Base-by-base conservation (phyloP, 2,329 filamentous ascomycete genomes). In the Knufia fluminis region DNA sequence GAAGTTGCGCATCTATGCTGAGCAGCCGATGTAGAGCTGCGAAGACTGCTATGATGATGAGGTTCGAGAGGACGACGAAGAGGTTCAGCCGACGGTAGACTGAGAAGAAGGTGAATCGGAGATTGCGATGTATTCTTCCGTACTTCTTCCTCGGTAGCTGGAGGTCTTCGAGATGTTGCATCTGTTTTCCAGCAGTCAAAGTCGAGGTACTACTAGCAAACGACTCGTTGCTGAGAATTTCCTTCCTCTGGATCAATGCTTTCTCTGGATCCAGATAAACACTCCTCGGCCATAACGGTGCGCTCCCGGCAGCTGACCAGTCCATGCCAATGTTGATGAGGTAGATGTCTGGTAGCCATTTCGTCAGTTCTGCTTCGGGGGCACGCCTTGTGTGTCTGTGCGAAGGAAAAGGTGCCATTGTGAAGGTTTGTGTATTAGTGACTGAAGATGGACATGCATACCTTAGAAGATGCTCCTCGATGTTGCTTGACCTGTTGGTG, bases 31-130 rank as follows among this genome's bases (percentile, higher is more conserved):
- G 64, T 36, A 67, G 60, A 19, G 59, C 58, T 16, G 59, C 57
- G 59, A 71, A 60, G 22, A 68, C 52, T 28, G 59, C 56, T 33
- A 71, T 61, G 41, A 63, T 58, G 17, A 58, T 61, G 19, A 70
- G 33, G 50, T 71, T 72, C 50, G 61, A 60, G 4, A 64, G 42
- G 28, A 71, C 63, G n/a, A 70, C 63, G 2, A 71, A 36, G 3
- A 64, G 61, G 59, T 70, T 71, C 3, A 72, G 66, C 6, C 68
- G 64, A 9, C 67, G 66, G 54, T 72, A 72, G 16, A 70, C 59
- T 50, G 64, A 63, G 50, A 71, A 59, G 32, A 66, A 51, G 28
- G 61, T 61, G 54, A 62, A 71, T 26, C 68, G 62, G 41, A 68
- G 48, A 16, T 59, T 60, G 23, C 64, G 59, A 45, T 65, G 53